phyloP scores from a whole-genome alignment of 441 rosid genomes.

The Erysimum pusillum region DNA sequence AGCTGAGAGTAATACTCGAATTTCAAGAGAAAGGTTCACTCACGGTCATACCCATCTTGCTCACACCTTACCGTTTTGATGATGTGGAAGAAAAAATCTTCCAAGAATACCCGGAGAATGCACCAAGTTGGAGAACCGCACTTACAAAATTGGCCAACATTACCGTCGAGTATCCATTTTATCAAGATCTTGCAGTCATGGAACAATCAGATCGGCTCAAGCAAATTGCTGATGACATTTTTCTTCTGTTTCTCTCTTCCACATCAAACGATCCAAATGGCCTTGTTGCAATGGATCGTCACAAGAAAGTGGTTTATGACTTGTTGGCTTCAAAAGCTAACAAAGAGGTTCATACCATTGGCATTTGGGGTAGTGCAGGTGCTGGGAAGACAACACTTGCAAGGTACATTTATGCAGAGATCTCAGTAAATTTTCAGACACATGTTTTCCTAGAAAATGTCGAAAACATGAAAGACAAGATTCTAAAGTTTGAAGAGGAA shows the following conservation, averaged over 20 bases:
- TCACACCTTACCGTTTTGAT: neutral
- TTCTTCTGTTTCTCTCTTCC: neutral
- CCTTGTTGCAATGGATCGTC: slow-evolving; percentile 38
- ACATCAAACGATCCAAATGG: neutral
- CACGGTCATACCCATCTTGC: slow-evolving; percentile 12
- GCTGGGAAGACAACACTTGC: slow-evolving; percentile 14
- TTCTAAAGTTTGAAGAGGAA: neutral
- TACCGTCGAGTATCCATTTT: neutral
- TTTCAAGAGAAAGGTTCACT: neutral
- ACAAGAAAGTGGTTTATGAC: slow-evolving; percentile 3
- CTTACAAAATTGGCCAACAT: neutral
- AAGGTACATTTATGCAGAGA: slow-evolving; percentile 3
- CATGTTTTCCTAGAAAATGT: slow-evolving; percentile 18
- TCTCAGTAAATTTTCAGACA: neutral
- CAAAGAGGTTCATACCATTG: neutral
- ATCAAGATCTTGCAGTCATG: neutral
- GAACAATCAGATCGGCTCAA: neutral
- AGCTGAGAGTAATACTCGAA: neutral
- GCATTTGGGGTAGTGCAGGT: slow-evolving; percentile 8
- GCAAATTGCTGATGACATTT: neutral
- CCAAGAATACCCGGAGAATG: neutral
- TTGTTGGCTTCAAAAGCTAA: neutral
- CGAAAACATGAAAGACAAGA: neutral
- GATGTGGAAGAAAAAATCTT: neutral
- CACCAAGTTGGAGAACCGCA: neutral